Base-by-base conservation (phyloP, 768 basidiomycete species). In the Butyriboletus loyo region DNA sequence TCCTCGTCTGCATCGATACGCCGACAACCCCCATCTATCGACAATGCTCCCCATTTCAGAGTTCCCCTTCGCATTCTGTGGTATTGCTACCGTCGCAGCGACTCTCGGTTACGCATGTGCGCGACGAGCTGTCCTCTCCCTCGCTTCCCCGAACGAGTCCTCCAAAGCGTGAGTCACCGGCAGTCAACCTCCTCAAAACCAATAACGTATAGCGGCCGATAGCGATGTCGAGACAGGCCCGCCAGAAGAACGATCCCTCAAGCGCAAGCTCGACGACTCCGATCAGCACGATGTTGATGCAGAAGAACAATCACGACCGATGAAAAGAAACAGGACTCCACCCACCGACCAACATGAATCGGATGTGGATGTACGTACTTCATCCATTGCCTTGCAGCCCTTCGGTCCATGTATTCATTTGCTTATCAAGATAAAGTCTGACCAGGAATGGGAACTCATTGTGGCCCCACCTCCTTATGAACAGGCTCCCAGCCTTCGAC, bases 1-100 rank as follows among this genome's bases (percentile, higher is more conserved):
- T 24, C 32, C 46, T 64, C 68, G 51, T 59, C 46, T 46, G 19
- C 31, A 36, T 27, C 15, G 22, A 47, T 46, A 42, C 49, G 21
- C 36, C 17, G 21, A 47, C 55, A 14, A 15, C 50, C 1, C 5
- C 14, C 46, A 25, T 32, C 42, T 43, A 38, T 42, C 41, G 28
- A 55, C 50, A 35, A 83, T 80, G 77, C 66, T 82, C 55, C 78
- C 79, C 46, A 72, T 77, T 15, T 70, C 70, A 47, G 82, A 83
- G 54, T 72, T 82, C 63, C 81, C 78, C 66, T 72, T 81, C 53
- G 76, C 81, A 27, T 75, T 81, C 50, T 79, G 76, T 46, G 79
- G 81, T 54, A 71, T 84, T 51, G 81, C 82, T 28, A 82, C 82
- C 15, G 75, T 83, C 56, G 81, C 82, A 49, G 82, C 81, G 8